Conservation (phyloP, 768 basidiomycete genomes). For the Nidularia pulvinata region DNA sequence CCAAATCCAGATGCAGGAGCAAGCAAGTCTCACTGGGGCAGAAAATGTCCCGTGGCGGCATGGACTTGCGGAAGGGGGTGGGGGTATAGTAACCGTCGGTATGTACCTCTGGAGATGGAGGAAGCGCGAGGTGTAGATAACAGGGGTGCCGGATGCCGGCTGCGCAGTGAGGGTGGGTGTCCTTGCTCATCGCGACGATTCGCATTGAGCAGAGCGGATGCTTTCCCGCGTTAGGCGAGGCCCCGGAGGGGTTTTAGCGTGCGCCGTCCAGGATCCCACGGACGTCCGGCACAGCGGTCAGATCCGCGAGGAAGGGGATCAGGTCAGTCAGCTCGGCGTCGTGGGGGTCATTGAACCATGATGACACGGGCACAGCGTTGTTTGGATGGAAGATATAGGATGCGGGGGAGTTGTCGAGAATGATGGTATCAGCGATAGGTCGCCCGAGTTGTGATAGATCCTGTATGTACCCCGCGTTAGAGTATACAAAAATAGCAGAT, state of each 20-base stretch:
- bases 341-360: constrained; percentile 99
- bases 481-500: not conserved
- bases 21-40: too few species aligned
- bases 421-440: constrained; percentile 92
- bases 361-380: constrained; percentile 98
- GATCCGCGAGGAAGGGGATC: constrained; percentile 91
- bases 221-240: too few species aligned
- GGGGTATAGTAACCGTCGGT: too few species aligned
- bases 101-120: too few species aligned
- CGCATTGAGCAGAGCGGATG: too few species aligned
- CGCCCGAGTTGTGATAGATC: constrained; percentile 97
- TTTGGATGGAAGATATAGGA: constrained; percentile 99
- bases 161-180: too few species aligned
- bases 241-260: constrained; percentile 34
- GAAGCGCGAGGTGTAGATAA: too few species aligned
- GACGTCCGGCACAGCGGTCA: constrained; percentile 84
- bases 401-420: constrained; percentile 98
- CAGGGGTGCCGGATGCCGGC: too few species aligned
- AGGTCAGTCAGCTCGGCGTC: constrained; percentile 97
- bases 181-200: too few species aligned
- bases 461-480: constrained; percentile 32
- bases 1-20: too few species aligned
- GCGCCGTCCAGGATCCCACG: constrained; percentile 89
- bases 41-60: too few species aligned
- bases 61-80: too few species aligned